Percentiles rank a stretch among this genome's conserved stretches.
These are phyloP conservation scores for Lachancea waltii DNA, from an alignment of 805 yeast genomes.

Conservation along the genomic window DNA sequence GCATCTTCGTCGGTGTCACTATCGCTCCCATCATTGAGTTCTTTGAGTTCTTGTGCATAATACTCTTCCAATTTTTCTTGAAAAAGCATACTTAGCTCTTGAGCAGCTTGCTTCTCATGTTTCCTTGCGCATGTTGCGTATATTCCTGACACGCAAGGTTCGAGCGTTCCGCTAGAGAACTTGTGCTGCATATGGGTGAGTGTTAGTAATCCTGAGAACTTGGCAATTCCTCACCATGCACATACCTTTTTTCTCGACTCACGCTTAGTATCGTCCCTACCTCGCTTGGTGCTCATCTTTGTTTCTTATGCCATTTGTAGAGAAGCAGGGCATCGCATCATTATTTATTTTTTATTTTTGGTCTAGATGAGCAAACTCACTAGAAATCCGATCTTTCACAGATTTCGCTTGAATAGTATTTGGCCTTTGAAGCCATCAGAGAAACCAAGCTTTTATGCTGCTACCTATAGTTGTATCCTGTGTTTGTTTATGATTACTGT, in stretches of 20 bases:
- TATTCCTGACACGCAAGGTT: slow-evolving; percentile 81
- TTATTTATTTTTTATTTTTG: neutral
- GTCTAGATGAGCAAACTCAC: too few species aligned
- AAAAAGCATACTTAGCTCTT: slow-evolving; percentile 59
- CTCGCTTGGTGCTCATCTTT: slow-evolving; percentile 2
- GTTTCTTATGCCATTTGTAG: neutral
- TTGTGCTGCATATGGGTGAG: slow-evolving; percentile 4
- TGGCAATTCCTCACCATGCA: neutral
- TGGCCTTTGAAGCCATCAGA: too few species aligned
- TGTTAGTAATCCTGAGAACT: slow-evolving; percentile 1
- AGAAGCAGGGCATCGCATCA: neutral
- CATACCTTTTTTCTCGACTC: slow-evolving; percentile 8
- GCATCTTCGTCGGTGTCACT: slow-evolving; percentile 25
- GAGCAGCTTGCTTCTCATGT: slow-evolving; percentile 69
- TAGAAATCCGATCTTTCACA: too few species aligned
- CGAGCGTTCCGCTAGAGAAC: slow-evolving; percentile 40
- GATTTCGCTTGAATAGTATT: too few species aligned
- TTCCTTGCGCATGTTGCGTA: slow-evolving; percentile 85
- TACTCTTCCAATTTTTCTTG: slow-evolving; percentile 45
- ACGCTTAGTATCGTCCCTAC: neutral
- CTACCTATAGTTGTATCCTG: too few species aligned
- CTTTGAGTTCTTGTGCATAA: slow-evolving; percentile 35
- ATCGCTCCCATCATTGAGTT: slow-evolving; percentile 17
- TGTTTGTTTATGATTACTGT: too few species aligned
- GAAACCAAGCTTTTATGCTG: too few species aligned